Conservation (phyloP, 75 land plant species). For the Cupressus sempervirens region DNA sequence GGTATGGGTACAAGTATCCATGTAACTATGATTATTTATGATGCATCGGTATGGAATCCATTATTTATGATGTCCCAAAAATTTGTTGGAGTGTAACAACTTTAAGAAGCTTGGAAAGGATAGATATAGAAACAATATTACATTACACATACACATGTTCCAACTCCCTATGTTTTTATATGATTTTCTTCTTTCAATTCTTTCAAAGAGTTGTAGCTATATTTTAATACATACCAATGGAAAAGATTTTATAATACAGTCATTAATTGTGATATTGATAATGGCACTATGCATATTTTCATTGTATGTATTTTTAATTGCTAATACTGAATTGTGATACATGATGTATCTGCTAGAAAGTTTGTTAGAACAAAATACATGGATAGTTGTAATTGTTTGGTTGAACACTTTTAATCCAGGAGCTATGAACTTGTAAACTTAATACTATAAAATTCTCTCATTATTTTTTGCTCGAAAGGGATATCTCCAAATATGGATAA, state of each 20-base stretch:
- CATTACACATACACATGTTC: neutral
- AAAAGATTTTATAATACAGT: neutral
- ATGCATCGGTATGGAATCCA: neutral
- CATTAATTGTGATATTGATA: neutral
- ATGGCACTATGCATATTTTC: neutral
- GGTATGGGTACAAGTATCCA: too few relatives aligned
- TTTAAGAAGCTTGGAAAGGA: neutral
- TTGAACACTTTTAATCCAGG: too few relatives aligned
- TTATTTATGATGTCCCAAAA: neutral
- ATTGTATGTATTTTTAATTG: too few relatives aligned
- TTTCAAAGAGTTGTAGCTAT: too few relatives aligned
- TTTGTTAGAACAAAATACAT: neutral
- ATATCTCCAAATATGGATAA: too few relatives aligned
- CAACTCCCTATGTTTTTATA: neutral
- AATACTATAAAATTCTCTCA: too few relatives aligned
- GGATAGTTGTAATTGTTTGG: neutral
- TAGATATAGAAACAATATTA: neutral
- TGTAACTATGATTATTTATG: too few relatives aligned
- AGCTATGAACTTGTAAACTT: too few relatives aligned
- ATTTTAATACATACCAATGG: neutral
- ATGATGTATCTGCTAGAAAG: neutral
- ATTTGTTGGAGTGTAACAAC: neutral
- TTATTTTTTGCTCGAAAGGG: too few relatives aligned
- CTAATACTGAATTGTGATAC: neutral
- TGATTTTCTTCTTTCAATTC: too few relatives aligned